A percentile compares a stretch with the other conserved stretches of the same genome.
Evolutionary conservation across 164 flowering plant genomes (phyloP).

Genomic region (Magnolia kwangsiensis): DNA sequence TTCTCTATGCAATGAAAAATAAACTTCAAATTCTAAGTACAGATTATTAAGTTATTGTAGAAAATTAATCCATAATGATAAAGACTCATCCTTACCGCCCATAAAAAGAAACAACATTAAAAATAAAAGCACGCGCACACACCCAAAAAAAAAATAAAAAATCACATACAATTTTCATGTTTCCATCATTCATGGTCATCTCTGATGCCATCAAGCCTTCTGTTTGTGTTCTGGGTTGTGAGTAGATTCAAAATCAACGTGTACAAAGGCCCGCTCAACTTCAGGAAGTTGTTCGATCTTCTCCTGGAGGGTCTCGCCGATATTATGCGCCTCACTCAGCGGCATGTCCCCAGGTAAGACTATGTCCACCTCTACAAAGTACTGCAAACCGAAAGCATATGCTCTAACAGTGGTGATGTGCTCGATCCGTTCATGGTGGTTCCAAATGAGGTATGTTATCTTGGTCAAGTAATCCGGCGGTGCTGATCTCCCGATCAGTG

Average conservation of each 20-base stretch:
- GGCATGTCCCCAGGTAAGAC: slow-evolving; percentile 72
- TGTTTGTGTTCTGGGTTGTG: slow-evolving; percentile 73
- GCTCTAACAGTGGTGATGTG: slow-evolving; percentile 92
- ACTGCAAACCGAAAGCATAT: slow-evolving; percentile 68
- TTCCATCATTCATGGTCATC: no score
- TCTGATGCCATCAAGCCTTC: slow-evolving; percentile 18
- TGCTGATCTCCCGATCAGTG: slow-evolving; percentile 72
- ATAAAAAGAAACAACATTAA: no score
- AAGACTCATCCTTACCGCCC: no score
- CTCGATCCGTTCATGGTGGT: slow-evolving; percentile 67
- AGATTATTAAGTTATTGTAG: no score
- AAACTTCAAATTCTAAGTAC: no score
- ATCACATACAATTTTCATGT: no score
- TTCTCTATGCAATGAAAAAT: no score
- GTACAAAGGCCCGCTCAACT: slow-evolving; percentile 85
- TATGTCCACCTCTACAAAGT: slow-evolving; percentile 89
- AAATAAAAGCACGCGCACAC: no score
- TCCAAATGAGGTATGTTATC: slow-evolving; percentile 77
- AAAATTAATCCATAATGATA: no score
- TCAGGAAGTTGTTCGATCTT: slow-evolving; percentile 75
- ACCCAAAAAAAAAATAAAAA: no score
- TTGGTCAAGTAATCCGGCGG: slow-evolving; percentile 73
- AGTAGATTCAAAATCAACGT: slow-evolving; percentile 71
- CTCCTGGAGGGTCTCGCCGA: slow-evolving; percentile 80
- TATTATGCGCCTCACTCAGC: slow-evolving; percentile 62